Evolutionary conservation across 805 yeast genomes (phyloP), one percentile per base, ranked within the genome.

Genomic region (Candida verbasci): DNA sequence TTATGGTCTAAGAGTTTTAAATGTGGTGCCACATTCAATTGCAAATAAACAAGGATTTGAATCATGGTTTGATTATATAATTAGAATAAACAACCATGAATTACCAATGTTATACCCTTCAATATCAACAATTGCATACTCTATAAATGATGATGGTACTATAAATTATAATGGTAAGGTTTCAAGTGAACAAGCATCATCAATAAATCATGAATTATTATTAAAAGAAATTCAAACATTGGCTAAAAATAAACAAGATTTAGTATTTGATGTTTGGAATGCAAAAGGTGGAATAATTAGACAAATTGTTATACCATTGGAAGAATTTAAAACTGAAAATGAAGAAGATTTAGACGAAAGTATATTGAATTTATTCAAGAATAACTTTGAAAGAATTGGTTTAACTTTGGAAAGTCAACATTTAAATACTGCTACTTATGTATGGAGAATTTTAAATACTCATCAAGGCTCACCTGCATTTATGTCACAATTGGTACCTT

Each of bases 1-100:
- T 2, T 58, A 64, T 41, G 73, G 56, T 3, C 56, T 67, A 35
- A 49, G 73, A 18, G 63, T 67, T 8, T 37, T 58, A 32, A 51
- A 51, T n/a, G 70, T 67, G 14, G 53, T 44, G 6, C 70, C 72
- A 9, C 64, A 61, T 18, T 63, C 70, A 4, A 16, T 42, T 9
- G 72, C 64, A 0, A 59, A 58, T 29, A 41, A 42, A 21, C 39
- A 47, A 2, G 70, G 69, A 3, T 55, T 93, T 20, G 94, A 88
- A 58, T 70, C 93, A 8, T 83, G 86, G 77, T 93, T 91, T 52
- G 98, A 91, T 55, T 91, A 72, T 54, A 77, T 91, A 24, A 71
- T 87, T n/a, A 82, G 84, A 1, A 65, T 88, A 39, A 86, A 91
- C 48, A 86, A 85, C 30, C 81, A 75, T 44, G 84, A 82, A 31